Evolutionary conservation across 192 early-diverging fungal genomes (phyloP), one percentile per base, ranked within the genome.

Genomic region (Pecoramyces ruminantium): DNA sequence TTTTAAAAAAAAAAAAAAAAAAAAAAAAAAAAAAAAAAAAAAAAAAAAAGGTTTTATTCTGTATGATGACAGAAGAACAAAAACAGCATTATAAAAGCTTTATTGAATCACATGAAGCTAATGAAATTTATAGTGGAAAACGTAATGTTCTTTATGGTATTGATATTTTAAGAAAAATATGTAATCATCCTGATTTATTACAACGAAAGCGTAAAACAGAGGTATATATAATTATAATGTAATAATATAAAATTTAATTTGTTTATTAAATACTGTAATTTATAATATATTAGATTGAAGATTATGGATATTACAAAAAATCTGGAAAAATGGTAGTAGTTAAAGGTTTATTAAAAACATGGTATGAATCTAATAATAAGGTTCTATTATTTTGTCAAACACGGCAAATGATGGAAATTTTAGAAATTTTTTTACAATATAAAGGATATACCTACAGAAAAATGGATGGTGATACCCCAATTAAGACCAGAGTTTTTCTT

Each of bases 391-490:
- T 99, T 80, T 94, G 91, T 40, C 96, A 98, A 84, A 97, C 96
- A 0, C 86, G 96, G 16, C 95, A 95, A 81, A 97, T 97, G 95
- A 91, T 95, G 78, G 95, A 99, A 80, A 97, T 99, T 80, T 80
- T 99, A 14, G 93, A 99, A 85, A 28, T 79, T 8, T 34, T 28
- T 83, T 27, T 84, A 27, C 40, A 78, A 29, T 38, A 15, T 78
- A 40, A 38, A 84, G 88, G 84, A 0, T 92, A 93, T 81, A 80
- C 80, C 9, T 98, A 94, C 83, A 86, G 89, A 14, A 92, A 94
- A n/a, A 97, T 99, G 96, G 97, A 99, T 85, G 97, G 97, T 12
- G 90, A 89, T 27, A 99, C 97, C 9, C 92, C 96, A 6, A 92
- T 99, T n/a, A 89, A 93, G 81, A 86, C 89, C n/a, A 91, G 96